A percentile compares a stretch with the other conserved stretches of the same genome.
These are phyloP conservation scores for Tetracladium setigerum DNA, from an alignment of 495 filamentous ascomycete genomes.

Conservation along the genomic window DNA sequence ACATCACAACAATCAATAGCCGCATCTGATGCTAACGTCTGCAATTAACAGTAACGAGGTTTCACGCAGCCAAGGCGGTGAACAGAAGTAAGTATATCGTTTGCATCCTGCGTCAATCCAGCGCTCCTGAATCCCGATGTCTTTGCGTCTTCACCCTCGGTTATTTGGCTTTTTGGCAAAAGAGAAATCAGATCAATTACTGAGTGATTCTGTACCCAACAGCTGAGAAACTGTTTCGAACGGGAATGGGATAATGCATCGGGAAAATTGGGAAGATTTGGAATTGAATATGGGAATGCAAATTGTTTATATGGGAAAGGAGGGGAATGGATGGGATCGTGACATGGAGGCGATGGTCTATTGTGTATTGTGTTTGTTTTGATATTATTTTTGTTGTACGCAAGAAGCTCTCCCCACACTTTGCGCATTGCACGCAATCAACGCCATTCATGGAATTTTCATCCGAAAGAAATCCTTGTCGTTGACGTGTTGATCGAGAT, in stretches of 20 bases:
- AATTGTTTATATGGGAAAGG: too few relatives aligned
- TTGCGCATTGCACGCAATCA: neutral
- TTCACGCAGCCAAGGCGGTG: slow-evolving; percentile 59
- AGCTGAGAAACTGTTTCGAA: neutral
- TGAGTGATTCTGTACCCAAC: neutral
- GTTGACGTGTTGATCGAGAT: too few relatives aligned
- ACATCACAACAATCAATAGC: too few relatives aligned
- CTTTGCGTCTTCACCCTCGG: neutral
- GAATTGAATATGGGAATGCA: too few relatives aligned
- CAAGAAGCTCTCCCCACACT: too few relatives aligned
- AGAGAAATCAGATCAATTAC: neutral
- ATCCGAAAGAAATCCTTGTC: neutral
- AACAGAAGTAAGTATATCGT: slow-evolving; percentile 55
- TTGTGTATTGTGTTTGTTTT: neutral
- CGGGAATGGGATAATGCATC: neutral
- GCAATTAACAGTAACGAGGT: slow-evolving; percentile 51
- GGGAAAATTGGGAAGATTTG: too few relatives aligned
- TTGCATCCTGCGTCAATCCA: neutral
- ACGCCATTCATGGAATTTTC: neutral
- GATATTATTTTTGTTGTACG: too few relatives aligned
- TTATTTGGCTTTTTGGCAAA: slow-evolving; percentile 4
- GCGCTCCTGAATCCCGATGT: neutral
- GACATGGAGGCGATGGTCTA: neutral
- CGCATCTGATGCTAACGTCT: neutral
- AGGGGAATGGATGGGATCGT: too few relatives aligned